Evolutionary conservation across 1,139 yeast genomes (phyloP), one percentile per base, ranked within the genome.

Genomic region (Scheffersomyces insectosa): DNA sequence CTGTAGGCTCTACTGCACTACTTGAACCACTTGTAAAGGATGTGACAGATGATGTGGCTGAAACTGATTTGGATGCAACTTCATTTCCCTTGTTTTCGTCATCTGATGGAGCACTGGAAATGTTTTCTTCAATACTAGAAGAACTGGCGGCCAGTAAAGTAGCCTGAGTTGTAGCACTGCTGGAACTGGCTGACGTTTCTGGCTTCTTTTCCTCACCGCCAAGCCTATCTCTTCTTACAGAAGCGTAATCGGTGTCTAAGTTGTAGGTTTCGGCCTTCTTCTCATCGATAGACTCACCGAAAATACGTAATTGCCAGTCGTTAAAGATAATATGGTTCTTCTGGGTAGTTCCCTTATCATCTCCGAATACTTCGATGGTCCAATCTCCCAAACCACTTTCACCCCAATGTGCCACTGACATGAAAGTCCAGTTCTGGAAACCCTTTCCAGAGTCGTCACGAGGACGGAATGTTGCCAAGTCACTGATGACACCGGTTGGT

Each of bases 331-430:
- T 82, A 6, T 63, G 62, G 49, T 61, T 63, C 13, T 46, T 42
- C 3, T 55, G 59, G 5, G 46, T 39, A 27, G 55, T 46, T 10
- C 54, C 55, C 25, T 56, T 57, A 7, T 60, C 57, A 12, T 51
- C 53, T 8, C 57, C 53, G 45, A 68, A 67, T 1, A 91, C 91
- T 52, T 77, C 80, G 23, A 93, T 59, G 30, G 68, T 80, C 99
- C 99, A 95, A 12, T 80, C 82, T 9, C 99, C 99, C 28, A 66
- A 65, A 2, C 95, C 95, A 1, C 63, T 49, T 60, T 90, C 97
- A 30, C 97, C 97, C 98, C 99, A 93, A 62, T 93, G 98, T 2
- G 96, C 98, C 16, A 95, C 98, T n/a, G 95, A 80, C 90, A 91
- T 89, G 59, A 93, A 93, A 1, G 90, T 87, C 99, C 99, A 95